phyloP scores from a whole-genome alignment of 1,284 basidiomycete genomes.

The Malassezia arunalokei region DNA sequence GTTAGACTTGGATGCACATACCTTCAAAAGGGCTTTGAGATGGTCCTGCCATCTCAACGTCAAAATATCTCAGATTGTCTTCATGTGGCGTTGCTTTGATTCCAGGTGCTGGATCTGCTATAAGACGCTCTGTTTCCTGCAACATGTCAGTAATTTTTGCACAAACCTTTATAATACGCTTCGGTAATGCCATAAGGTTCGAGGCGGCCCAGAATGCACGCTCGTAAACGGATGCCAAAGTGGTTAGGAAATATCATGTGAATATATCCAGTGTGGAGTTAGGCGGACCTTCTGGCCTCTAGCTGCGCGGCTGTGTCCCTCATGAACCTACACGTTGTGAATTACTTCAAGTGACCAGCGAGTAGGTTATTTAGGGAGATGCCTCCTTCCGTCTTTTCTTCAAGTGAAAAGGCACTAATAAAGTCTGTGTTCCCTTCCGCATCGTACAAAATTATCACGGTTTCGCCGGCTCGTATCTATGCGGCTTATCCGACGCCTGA shows the following conservation, averaged over 20 bases:
- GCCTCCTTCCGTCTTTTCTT: constrained; percentile 38
- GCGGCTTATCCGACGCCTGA: constrained; percentile 26
- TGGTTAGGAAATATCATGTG: not conserved
- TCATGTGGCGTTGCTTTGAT: constrained; percentile 88
- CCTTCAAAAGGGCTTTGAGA: constrained; percentile 78
- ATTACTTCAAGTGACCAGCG: too few relatives aligned
- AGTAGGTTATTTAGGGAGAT: not conserved
- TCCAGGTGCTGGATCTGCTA: constrained; percentile 88
- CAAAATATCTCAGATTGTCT: constrained; percentile 95
- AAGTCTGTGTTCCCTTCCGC: constrained; percentile 39
- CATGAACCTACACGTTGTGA: too few relatives aligned
- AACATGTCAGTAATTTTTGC: not conserved
- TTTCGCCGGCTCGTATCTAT: constrained; percentile 41
- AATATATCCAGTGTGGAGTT: too few relatives aligned
- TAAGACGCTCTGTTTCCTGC: constrained; percentile 90
- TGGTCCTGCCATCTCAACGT: constrained; percentile 89
- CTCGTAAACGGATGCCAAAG: not conserved
- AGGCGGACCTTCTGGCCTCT: too few relatives aligned
- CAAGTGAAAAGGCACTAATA: constrained; percentile 41
- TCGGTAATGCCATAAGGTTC: constrained; percentile 31
- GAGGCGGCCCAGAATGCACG: too few relatives aligned
- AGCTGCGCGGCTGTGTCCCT: too few relatives aligned
- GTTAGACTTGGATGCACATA: constrained; percentile 9
- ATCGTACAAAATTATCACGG: constrained; percentile 40
- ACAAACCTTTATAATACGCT: constrained; percentile 45